Base-by-base conservation (phyloP, 2,329 filamentous ascomycete species). In the Scopulariopsis brevicaulis region DNA sequence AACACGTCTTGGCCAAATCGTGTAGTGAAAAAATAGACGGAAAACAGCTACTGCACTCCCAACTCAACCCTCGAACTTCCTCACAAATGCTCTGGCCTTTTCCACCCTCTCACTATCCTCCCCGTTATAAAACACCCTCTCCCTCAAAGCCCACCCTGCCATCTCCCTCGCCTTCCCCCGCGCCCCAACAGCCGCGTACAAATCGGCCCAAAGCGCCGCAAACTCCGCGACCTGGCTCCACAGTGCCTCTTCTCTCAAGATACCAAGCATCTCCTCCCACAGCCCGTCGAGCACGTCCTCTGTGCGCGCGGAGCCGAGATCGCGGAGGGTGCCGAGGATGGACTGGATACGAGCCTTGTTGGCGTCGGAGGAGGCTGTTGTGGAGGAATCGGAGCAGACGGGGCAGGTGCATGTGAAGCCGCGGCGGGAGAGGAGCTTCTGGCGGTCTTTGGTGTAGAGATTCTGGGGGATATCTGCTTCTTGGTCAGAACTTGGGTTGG, bases 381-480 rank as follows among this genome's bases (percentile, higher is more conserved):
- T 24, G 20, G 24, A 7, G 8, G 65, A 62, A 32, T 64, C 63
- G 18, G 62, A 61, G 58, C 67, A 69, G 11, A 68, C 61, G 25
- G 59, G 60, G 52, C 67, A 69, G 34, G 60, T 63, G 58, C 67
- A 69, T 32, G 62, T 63, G 46, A 69, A 69, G 15, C 66, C 66
- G 6, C 65, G 65, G 51, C 56, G 57, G 46, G 43, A 55, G 14
- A 69, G 59, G 10, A 60, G 58, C 4, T 37, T 56, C 43, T 64
- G 65, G 40, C 67, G 61, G 53, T 66, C 63, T 52, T 67, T 66
- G 65, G 53, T 56, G 24, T 22, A 28, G 37, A 54, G 51, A 40
- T 57, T 59, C 43, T 58, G 28, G n/a, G 51, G 53, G 50, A 51
- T 60, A 8, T 64, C 60, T 35, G 40, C 35, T 24, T 6, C n/a